Evolutionary conservation across 495 filamentous ascomycete genomes (phyloP), one percentile per base, ranked within the genome.

Genomic region (Diplogelasinospora grovesii): DNA sequence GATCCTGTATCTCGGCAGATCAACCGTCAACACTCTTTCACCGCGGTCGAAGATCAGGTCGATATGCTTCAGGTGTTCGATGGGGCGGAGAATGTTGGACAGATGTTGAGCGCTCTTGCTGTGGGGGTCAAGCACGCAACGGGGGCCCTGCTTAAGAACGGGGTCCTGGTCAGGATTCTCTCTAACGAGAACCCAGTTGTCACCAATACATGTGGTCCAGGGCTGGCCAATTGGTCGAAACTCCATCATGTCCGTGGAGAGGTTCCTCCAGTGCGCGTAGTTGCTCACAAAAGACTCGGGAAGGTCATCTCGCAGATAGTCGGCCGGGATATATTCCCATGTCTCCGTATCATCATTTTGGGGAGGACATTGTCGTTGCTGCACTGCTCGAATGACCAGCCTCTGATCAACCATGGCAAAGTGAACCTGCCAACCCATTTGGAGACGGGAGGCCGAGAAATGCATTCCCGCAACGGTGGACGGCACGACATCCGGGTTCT

Each of bases 251-350:
- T 30, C 20, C 0, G 37, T 49, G 14, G 13, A 1, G 11, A 33
- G 30, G 27, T 51, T 33, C 11, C 45, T 10, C 80, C 81, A 85
- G 43, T 85, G 79, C 0, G 71, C 50, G 42, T 63, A 76, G 16
- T 72, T 47, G 4, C 65, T 32, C 4, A 73, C 39, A 15, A 83
- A 69, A 1, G 54, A 41, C 0, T 15, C 30, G 7, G 81, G 76
- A 11, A 83, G 57, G 31, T 67, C 68, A 0, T 43, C 52, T 0
- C 13, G 10, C 6, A 83, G 33, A 62, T 13, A 66, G 23, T 9
- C 50, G 10, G 3, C 40, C 0, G 77, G 71, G 5, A 83, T 41
- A 0, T 77, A 48, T 47, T 82, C 73, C 4, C 63, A 61, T 0
- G 41, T 37, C 4, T 48, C 42, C 15, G 10, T 54, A 11, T 46